phyloP scores from a whole-genome alignment of 352 stramenopile genomes.

The Aphanomyces cochlioides region DNA sequence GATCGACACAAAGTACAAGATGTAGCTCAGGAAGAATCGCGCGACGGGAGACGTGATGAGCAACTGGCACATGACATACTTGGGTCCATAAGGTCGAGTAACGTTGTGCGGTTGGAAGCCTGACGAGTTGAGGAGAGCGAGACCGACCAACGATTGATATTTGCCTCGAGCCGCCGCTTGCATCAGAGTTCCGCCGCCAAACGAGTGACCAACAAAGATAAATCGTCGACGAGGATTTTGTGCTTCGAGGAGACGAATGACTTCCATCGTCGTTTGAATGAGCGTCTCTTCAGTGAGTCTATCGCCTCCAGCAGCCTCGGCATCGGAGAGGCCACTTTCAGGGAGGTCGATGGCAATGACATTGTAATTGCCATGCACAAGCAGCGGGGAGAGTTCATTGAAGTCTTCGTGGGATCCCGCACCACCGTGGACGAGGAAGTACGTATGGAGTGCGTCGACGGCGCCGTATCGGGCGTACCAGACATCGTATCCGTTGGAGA shows the following conservation, averaged over 20 bases:
- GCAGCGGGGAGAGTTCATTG: not conserved
- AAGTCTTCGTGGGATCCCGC: too few relatives aligned
- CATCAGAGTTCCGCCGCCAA: constrained; percentile 4
- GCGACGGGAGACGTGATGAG: not conserved
- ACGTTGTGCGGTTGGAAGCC: not conserved
- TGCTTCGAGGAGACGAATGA: not conserved
- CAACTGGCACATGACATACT: not conserved
- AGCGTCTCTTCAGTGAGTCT: not conserved
- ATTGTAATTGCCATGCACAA: constrained; percentile 11
- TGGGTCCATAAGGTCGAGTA: not conserved
- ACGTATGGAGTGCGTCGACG: too few relatives aligned
- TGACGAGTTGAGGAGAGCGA: constrained; percentile 11
- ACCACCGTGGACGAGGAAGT: too few relatives aligned
- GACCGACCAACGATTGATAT: not conserved
- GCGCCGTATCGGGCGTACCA: too few relatives aligned
- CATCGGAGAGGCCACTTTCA: not conserved
- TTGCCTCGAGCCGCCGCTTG: not conserved
- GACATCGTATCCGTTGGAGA: too few relatives aligned
- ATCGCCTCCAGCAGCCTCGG: not conserved
- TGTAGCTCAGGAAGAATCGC: not conserved
- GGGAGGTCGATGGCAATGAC: constrained; percentile 18
- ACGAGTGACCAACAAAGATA: constrained; percentile 16
- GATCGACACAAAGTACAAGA: not conserved
- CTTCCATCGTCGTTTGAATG: not conserved
- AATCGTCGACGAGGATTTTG: not conserved